A percentile compares a stretch with the other conserved stretches of the same genome.
Conservation (phyloP, 2,329 filamentous ascomycete genomes). For the Colletotrichum spinosum region DNA sequence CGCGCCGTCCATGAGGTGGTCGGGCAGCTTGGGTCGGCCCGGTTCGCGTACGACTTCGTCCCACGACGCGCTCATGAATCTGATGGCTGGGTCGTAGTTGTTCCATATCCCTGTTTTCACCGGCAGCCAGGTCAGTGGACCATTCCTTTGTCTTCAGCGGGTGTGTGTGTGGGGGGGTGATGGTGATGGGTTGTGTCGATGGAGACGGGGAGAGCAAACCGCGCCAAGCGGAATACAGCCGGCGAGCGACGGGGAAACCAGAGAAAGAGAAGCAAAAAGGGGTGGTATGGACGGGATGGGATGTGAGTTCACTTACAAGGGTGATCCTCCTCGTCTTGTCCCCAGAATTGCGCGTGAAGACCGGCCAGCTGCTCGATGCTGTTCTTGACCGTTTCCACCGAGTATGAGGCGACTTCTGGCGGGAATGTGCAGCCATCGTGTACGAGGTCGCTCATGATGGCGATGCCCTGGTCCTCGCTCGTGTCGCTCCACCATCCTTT, state of each 20-base stretch:
- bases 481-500: conserved; percentile 51
- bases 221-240: too few relatives aligned
- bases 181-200: not conserved
- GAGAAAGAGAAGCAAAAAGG: too few relatives aligned
- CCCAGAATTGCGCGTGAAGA: conserved; percentile 54
- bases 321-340: conserved; percentile 43
- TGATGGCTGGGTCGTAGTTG: conserved; percentile 51
- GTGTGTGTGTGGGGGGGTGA: too few relatives aligned
- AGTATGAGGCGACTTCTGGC: conserved; percentile 44
- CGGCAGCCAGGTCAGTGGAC: too few relatives aligned
- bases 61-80: conserved; percentile 43
- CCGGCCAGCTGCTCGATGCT: conserved; percentile 53
- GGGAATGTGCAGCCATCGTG: conserved; percentile 48
- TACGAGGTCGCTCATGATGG: conserved; percentile 51
- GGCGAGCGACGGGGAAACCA: not conserved
- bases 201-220: not conserved
- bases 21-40: conserved; percentile 48
- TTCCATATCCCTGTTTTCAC: conserved; percentile 42
- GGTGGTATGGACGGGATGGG: too few relatives aligned
- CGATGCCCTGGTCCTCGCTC: conserved; percentile 50
- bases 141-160: too few relatives aligned
- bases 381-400: conserved; percentile 47
- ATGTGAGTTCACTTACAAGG: conserved; percentile 36
- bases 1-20: conserved; percentile 50
- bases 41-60: conserved; percentile 43